Base-by-base conservation (phyloP, 1,284 basidiomycete species). In the Veloporphyrellus conicus region DNA sequence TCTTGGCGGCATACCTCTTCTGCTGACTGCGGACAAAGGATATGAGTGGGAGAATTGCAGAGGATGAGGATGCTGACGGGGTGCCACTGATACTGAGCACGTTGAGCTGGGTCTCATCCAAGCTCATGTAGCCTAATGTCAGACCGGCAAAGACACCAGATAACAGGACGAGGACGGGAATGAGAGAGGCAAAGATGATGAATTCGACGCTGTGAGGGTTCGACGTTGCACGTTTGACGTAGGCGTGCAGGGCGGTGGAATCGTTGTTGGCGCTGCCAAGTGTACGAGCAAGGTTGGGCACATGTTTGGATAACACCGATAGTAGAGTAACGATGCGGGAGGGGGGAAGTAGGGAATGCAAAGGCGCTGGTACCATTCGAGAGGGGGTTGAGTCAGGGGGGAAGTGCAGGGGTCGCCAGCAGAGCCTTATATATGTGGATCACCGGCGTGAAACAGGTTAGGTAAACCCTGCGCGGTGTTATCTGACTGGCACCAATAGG, bases 51-150 rank as follows among this genome's bases (percentile, higher is more conserved):
- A 5, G 1, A 22, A 18, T 6, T n/a, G 9, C 3, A 45, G 14
- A 23, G 32, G 6, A 33, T 10, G 23, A 12, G 28, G 9, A 20
- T 6, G 77, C 86, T 53, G 58, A 88, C 76, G 84, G 77, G 16
- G 87, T 89, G 19, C 92, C 92, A 49, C 87, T 89, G 47, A 91
- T 82, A 53, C 84, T 81, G 11, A 95, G 72, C 2, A 95, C 93
- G 61, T 88, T 85, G 32, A 95, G 76, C 73, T 94, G 91, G 18
- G 92, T 95, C 68, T 90, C 88, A 69, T 94, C 93, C 59, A 95
- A 77, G 59, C 87, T 90, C 89, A 95, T 93, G 68, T 94, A 94
- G 10, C 92, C 93, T 43, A 90, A 71, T 50, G 89, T 90, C 55
- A 91, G 71, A 65, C 82, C 85, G 59, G 85, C 84, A 73, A 87